Percentiles rank a stretch among this genome's conserved stretches.
phyloP scores from a whole-genome alignment of 805 yeast genomes.

The Candida nitratophila region DNA sequence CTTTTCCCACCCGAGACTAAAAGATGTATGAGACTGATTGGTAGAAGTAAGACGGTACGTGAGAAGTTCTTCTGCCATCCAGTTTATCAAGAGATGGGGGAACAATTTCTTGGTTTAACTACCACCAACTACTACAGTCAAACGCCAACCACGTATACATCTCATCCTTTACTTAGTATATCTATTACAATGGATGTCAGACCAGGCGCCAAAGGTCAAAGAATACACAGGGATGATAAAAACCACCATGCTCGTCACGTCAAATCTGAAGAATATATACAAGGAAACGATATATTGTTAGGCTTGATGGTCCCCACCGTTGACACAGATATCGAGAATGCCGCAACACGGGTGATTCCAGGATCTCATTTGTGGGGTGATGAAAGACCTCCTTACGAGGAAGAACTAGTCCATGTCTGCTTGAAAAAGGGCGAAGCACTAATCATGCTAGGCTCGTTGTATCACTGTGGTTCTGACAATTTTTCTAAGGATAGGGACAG shows the following conservation, averaged over 20 bases:
- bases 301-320: constrained; percentile 14
- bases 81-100: constrained; percentile 7
- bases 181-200: constrained; percentile 14
- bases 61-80: constrained; percentile 9
- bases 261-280: constrained; percentile 6
- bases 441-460: constrained; percentile 18
- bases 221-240: constrained; percentile 16
- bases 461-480: constrained; percentile 23
- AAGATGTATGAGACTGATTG: constrained; percentile 12
- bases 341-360: constrained; percentile 25
- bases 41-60: constrained; percentile 7
- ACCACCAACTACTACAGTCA: constrained; percentile 10
- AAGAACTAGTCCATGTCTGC: constrained; percentile 16
- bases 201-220: constrained; percentile 15
- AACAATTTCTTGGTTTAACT: constrained; percentile 6
- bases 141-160: constrained; percentile 7
- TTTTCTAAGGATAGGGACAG: constrained; percentile 15
- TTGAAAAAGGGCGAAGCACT: constrained; percentile 21
- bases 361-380: constrained; percentile 27
- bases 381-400: constrained; percentile 17
- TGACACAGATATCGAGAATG: constrained; percentile 12
- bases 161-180: constrained; percentile 3
- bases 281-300: constrained; percentile 12
- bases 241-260: constrained; percentile 14
- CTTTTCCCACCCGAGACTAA: constrained; percentile 18